phyloP scores from a whole-genome alignment of 441 rosid species.

The Adansonia grandidieri region DNA sequence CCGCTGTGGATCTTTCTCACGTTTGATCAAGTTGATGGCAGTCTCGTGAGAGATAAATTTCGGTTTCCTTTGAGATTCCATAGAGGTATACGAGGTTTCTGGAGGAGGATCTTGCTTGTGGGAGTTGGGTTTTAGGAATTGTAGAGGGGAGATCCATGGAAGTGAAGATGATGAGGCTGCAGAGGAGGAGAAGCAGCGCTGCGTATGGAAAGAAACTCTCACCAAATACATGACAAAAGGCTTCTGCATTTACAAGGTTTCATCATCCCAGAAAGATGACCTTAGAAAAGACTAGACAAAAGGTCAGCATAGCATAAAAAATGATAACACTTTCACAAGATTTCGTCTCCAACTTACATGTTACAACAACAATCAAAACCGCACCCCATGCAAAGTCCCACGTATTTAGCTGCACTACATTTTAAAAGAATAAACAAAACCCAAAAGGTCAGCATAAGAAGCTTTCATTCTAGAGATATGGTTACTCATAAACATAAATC shows the following conservation, averaged over 20 bases:
- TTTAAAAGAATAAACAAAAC: neutral
- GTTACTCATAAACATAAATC: neutral
- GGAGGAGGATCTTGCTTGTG: constrained; percentile 42
- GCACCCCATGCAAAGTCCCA: neutral
- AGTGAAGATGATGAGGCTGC: constrained; percentile 40
- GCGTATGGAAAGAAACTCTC: constrained; percentile 21
- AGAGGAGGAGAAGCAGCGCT: constrained; percentile 42
- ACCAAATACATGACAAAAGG: constrained; percentile 32
- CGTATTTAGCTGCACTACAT: constrained; percentile 3
- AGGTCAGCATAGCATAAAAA: neutral
- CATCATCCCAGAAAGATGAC: constrained; percentile 25
- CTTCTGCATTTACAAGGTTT: neutral
- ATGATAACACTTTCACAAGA: neutral
- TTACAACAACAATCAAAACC: neutral
- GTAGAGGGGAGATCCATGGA: constrained; percentile 74
- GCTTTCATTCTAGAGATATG: neutral
- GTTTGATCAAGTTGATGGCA: constrained; percentile 65
- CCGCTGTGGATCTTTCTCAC: constrained; percentile 67
- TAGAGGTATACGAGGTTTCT: constrained; percentile 31
- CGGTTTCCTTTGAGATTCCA: constrained; percentile 38
- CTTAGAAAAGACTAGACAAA: neutral
- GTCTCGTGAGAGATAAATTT: constrained; percentile 64
- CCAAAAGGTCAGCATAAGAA: neutral
- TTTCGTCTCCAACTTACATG: constrained; percentile 2
- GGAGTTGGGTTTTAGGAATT: constrained; percentile 27